Base-by-base conservation (phyloP, 805 yeast genomes). In the Hanseniaspora singularis region DNA sequence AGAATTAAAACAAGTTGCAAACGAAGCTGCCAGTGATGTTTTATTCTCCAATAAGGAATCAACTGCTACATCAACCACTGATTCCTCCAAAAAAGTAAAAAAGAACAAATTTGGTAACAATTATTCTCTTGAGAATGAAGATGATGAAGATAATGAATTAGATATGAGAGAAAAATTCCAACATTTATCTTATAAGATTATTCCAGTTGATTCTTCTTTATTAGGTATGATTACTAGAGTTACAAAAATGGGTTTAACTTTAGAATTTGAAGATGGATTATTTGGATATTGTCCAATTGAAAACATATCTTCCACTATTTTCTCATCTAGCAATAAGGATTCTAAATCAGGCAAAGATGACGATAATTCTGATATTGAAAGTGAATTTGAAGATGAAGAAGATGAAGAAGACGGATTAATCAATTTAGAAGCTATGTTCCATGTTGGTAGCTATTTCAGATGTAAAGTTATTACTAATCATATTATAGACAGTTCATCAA, bases 1-100 rank as follows among this genome's bases (percentile, higher is more conserved):
- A 53, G 99, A 92, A 64, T 77, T 86, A 54, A 87, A 86, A 61
- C 92, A 86, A 59, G 89, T 89, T 43, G 80, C 95, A 33, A 87
- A 86, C 60, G 94, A 89, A 63, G 99, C 89, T 40, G 79, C 88
- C 19, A 76, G 74, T 52, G 98, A 92, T 65, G 92, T 84, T 33
- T 67, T 88, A 41, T 83, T 84, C 52, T 89, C 60, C 32, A 47
- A 40, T 20, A 38, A 38, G 19, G 19, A 36, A 22, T 24, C 43
- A 9, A n/a, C 40, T 4, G 33, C 43, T 14, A 47, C 50, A 18
- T 26, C 44, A 2, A 30, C 37, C 27, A 23, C 52, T 56, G 33
- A 64, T 49, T 31, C 52, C 48, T 33, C 38, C 24, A 26, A 33
- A 15, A 42, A 27, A 27, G 5, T 18, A 33, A 54, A 52, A 40